phyloP scores from a whole-genome alignment of 208 protist species.

The Trypanosoma grayi region DNA sequence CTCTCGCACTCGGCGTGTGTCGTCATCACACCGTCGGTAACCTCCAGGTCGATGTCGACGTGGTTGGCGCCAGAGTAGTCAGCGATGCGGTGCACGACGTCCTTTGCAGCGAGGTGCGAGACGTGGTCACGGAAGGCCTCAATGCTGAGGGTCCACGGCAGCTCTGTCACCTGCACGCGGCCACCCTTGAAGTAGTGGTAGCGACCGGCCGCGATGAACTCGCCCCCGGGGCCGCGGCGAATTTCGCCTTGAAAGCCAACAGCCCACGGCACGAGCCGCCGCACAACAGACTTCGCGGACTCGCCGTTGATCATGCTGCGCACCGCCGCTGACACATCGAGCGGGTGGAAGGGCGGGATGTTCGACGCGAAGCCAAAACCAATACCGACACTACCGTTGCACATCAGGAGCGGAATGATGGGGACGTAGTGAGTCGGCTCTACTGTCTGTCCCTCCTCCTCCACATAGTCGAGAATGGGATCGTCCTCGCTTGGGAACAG shows the following conservation, averaged over 20 bases:
- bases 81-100: conserved; percentile 85
- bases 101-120: conserved; percentile 56
- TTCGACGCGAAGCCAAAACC: conserved; percentile 98
- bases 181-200: conserved; percentile 66
- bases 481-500: conserved; percentile 98
- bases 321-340: conserved; percentile 93
- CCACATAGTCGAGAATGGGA: conserved; percentile 94
- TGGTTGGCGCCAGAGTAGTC: conserved; percentile 91
- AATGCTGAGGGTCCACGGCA: conserved; percentile 74
- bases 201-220: conserved; percentile 75
- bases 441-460: conserved; percentile 97
- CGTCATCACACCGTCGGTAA: conserved; percentile 48
- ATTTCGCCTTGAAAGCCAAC: conserved; percentile 93
- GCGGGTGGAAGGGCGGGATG: conserved; percentile 95
- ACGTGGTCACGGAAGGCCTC: conserved; percentile 77
- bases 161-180: conserved; percentile 73
- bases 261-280: conserved; percentile 94
- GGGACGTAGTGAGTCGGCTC: conserved; percentile 99
- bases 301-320: conserved; percentile 85
- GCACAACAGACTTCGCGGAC: conserved; percentile 62
- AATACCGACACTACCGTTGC: conserved; percentile 99
- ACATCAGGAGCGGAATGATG: conserved; percentile 98
- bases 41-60: conserved; percentile 86
- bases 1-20: conserved; percentile 78
- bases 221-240: conserved; percentile 52